phyloP scores from a whole-genome alignment of 1,284 basidiomycete species.

The Stereum hirsutum region DNA sequence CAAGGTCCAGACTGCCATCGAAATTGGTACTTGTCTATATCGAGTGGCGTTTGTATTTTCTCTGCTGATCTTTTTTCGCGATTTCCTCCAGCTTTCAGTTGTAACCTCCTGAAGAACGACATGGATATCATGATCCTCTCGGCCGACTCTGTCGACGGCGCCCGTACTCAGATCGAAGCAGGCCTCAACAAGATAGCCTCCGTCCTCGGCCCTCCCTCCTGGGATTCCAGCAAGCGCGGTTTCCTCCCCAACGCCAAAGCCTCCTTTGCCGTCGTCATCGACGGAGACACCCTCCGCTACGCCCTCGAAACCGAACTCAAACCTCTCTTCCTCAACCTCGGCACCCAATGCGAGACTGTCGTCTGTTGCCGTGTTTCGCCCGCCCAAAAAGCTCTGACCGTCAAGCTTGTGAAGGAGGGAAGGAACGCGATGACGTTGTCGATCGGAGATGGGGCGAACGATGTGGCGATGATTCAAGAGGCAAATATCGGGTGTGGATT shows the following conservation, averaged over 20 bases:
- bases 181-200: constrained; percentile 93
- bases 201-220: constrained; percentile 55
- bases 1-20: constrained; percentile 96
- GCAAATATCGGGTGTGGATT: constrained; percentile 95
- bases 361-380: constrained; percentile 97
- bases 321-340: constrained; percentile 81
- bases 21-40: constrained; percentile 54
- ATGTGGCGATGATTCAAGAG: constrained; percentile 97
- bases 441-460: constrained; percentile 95
- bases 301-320: constrained; percentile 77
- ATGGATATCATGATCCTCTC: constrained; percentile 98
- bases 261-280: constrained; percentile 91
- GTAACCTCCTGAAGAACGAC: constrained; percentile 84
- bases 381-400: constrained; percentile 93
- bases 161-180: constrained; percentile 84
- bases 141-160: constrained; percentile 68
- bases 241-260: constrained; percentile 60
- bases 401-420: constrained; percentile 93
- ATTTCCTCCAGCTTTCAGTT: constrained; percentile 55
- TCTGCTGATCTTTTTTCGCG: constrained; percentile 2
- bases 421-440: constrained; percentile 93
- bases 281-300: constrained; percentile 87
- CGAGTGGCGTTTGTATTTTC: neutral
- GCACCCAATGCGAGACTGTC: constrained; percentile 94
- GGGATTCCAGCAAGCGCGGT: constrained; percentile 48